A percentile compares a stretch with the other conserved stretches of the same genome.
These are phyloP conservation scores for Aspergillus thermomutatus DNA, from an alignment of 2,329 filamentous ascomycete genomes.

Conservation along the genomic window DNA sequence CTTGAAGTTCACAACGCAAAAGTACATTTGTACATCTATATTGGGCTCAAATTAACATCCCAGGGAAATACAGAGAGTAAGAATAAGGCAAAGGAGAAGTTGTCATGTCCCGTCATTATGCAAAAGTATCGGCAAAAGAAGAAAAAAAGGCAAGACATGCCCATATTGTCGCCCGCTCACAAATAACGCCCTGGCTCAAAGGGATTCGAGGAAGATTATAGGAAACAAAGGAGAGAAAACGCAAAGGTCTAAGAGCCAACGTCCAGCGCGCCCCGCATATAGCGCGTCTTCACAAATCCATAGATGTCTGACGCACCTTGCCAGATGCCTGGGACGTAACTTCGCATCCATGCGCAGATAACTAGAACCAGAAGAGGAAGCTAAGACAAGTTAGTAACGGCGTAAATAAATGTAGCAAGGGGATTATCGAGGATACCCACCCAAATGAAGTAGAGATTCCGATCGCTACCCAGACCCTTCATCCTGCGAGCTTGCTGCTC, in stretches of 20 bases:
- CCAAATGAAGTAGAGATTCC: conserved; percentile 54
- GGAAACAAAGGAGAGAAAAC: conserved; percentile 8
- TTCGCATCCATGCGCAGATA: conserved; percentile 44
- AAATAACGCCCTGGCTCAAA: conserved; percentile 25
- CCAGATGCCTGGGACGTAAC: conserved; percentile 42
- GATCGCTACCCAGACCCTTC: conserved; percentile 48
- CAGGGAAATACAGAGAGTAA: not conserved
- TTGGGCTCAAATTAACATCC: not conserved
- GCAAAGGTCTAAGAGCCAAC: conserved; percentile 23
- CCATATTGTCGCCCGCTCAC: conserved; percentile 13
- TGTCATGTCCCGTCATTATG: conserved; percentile 35
- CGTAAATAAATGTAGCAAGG: not conserved
- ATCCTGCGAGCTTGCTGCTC: conserved; percentile 46
- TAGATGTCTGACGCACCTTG: conserved; percentile 36
- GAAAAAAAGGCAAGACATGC: conserved; percentile 15
- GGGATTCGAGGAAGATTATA: conserved; percentile 12
- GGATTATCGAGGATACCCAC: conserved; percentile 32
- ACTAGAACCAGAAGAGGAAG: conserved; percentile 48
- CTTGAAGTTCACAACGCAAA: not conserved
- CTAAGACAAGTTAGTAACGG: conserved; percentile 25
- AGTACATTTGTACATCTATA: not conserved
- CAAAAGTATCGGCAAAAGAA: conserved; percentile 11
- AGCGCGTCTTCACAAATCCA: conserved; percentile 37
- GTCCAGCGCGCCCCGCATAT: conserved; percentile 33
- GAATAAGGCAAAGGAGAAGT: conserved; percentile 12